Percentiles rank a stretch among this genome's conserved stretches.
phyloP scores from a whole-genome alignment of 352 stramenopile species.

The Saprolegnia diclina region DNA sequence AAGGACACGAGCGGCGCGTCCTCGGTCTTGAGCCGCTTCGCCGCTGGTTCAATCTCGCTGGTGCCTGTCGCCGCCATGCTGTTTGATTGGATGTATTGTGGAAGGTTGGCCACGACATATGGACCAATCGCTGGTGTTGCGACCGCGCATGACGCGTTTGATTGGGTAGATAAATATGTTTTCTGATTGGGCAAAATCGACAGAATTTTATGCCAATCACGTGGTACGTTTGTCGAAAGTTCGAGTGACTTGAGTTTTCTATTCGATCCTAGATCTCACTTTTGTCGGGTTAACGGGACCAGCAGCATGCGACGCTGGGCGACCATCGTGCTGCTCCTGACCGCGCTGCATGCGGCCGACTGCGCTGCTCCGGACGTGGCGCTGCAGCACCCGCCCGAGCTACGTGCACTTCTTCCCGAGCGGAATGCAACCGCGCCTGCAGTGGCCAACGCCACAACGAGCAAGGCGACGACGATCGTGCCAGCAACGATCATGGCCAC shows the following conservation, averaged over 20 bases:
- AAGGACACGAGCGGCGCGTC: conserved; percentile 16
- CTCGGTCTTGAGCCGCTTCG: conserved; percentile 19
- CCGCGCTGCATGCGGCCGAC: not conserved
- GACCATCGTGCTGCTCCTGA: not conserved
- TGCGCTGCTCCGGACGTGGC: not conserved
- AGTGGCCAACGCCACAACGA: not conserved
- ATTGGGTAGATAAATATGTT: not conserved
- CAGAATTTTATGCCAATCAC: not conserved
- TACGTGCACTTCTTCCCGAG: no score
- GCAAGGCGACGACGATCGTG: not conserved
- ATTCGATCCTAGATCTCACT: not conserved
- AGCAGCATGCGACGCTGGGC: not conserved
- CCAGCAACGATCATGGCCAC: not conserved
- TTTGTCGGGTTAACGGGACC: not conserved
- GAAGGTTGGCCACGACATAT: not conserved
- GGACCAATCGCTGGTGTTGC: not conserved
- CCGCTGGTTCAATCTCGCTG: conserved; percentile 5
- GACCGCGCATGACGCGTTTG: not conserved
- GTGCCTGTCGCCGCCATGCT: not conserved
- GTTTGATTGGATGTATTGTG: not conserved
- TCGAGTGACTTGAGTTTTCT: not conserved
- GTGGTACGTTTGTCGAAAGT: not conserved
- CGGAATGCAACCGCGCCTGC: no score
- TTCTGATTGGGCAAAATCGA: not conserved
- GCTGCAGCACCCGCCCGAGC: not conserved